Evolutionary conservation across 1,284 basidiomycete genomes (phyloP), one percentile per base, ranked within the genome.

Genomic region (Takashimella koratensis): DNA sequence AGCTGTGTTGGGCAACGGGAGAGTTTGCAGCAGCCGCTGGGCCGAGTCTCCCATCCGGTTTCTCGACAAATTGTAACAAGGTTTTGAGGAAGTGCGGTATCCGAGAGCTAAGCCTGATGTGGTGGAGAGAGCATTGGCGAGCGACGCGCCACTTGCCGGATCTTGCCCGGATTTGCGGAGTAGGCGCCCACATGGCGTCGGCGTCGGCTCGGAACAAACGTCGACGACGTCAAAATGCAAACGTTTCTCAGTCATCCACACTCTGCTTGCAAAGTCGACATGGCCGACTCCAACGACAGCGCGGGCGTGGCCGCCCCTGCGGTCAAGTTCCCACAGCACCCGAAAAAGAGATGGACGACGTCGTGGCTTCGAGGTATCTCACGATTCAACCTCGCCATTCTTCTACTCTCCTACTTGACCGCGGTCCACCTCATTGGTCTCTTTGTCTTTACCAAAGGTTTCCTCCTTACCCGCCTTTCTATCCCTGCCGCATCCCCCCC

Each of bases 371-470:
- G 53, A 4, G 47, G 55, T n/a, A 51, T 73, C 16, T 68, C 66
- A 1, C 54, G 68, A 21, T 43, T 57, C 0, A 59, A 65, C 24
- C 65, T 77, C 6, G 74, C 74, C 6, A 24, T 79, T 23, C 63
- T 87, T 43, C 65, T 87, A 5, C 64, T 85, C 42, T 81, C 82
- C 79, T 79, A 88, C 41, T 79, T 83, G 65, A 73, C 83, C 48
- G 48, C 69, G 11, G 59, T 81, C 22, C 81, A 82, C 58, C 49
- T 76, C 21, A 64, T 76, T 16, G 78, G 77, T 1, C 70, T 83
- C 5, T 77, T 74, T 60, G 82, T 94, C 51, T 96, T 95, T 76
- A 88, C 87, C 0, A 81, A 84, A 45, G 93, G 93, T 5, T 97
- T 96, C 74, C 83, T 97, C 24, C 80, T 96, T 51, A 88, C 86